Evolutionary conservation across 208 protist species (phyloP), one percentile per base, ranked within the genome.

Genomic region (Leishmania martiniquensis): DNA sequence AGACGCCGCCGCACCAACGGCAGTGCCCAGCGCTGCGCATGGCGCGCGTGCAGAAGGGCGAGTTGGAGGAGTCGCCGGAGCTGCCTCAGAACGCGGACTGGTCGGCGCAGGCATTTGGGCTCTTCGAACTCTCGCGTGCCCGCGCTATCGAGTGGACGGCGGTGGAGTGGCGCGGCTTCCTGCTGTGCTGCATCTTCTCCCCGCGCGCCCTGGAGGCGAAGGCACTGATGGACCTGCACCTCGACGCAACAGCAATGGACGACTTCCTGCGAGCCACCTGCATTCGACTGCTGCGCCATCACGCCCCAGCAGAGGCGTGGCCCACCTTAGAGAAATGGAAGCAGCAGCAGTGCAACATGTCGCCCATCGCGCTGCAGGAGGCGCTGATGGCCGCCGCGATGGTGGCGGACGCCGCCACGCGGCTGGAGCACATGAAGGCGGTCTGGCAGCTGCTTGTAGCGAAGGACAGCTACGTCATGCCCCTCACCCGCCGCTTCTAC

Each of bases 141-240:
- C 89, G 94, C 4, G 83, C 91, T 7, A 95, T 97, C 78, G 87
- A 93, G 79, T 97, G 94, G 92, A 90, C 90, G 10, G 73, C 89
- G 69, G 85, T 89, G 69, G 94, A 97, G 88, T 97, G 94, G 92
- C 92, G 94, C 39, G 89, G 82, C 72, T 97, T 96, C 75, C 72
- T 97, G 51, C 81, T 93, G 22, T 97, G 94, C 86, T 95, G 89
- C 82, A 88, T 97, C 59, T 95, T 95, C 78, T 87, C 91, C 15
- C 78, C 89, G 13, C 88, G 86, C 4, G 87, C 94, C 4, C 34
- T 96, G 72, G 88, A 91, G 76, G 92, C 92, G 15, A 88, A 87
- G 70, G 74, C 72, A 57, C 84, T 95, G 29, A 9, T 97, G 54
- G 86, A 97, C 57, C 68, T 66, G 15, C 75, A 91, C 68, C 80